Percentiles rank a stretch among this genome's conserved stretches.
Evolutionary conservation across 2,329 filamentous ascomycete genomes (phyloP).

Genomic region (Botrytis fabae): DNA sequence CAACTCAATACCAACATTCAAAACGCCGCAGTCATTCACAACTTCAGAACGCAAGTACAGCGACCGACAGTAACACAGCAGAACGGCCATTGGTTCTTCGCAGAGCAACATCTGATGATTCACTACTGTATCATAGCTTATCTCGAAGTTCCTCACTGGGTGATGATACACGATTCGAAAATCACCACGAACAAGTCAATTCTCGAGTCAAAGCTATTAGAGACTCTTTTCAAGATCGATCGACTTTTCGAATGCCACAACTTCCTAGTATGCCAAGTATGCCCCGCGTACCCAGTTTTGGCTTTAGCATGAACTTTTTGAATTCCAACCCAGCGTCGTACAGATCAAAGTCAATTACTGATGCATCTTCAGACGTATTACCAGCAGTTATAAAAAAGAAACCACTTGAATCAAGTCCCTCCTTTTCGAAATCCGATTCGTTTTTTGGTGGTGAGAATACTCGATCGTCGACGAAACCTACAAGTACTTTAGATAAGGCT

Average conservation of each 20-base stretch:
- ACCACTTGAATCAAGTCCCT: slow-evolving; percentile 25
- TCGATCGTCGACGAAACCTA: slow-evolving; percentile 22
- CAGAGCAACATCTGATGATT: slow-evolving; percentile 73
- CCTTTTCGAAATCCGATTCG: slow-evolving; percentile 28
- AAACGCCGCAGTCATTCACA: slow-evolving; percentile 26
- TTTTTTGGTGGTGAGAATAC: slow-evolving; percentile 26
- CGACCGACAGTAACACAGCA: slow-evolving; percentile 9
- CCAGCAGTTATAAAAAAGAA: slow-evolving; percentile 32
- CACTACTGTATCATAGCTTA: slow-evolving; percentile 71
- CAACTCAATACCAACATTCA: background rate
- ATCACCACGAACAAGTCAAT: slow-evolving; percentile 83
- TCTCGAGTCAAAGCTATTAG: slow-evolving; percentile 86
- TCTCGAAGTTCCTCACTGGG: slow-evolving; percentile 82
- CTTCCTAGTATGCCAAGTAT: slow-evolving; percentile 55
- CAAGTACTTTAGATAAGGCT: slow-evolving; percentile 48
- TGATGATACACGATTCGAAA: slow-evolving; percentile 76
- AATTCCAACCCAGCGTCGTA: slow-evolving; percentile 31
- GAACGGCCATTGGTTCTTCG: slow-evolving; percentile 45
- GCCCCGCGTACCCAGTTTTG: slow-evolving; percentile 44
- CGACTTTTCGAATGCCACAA: slow-evolving; percentile 71
- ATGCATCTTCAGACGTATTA: slow-evolving; percentile 36
- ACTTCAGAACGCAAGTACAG: slow-evolving; percentile 18
- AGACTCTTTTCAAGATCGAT: slow-evolving; percentile 79
- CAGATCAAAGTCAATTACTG: slow-evolving; percentile 36
- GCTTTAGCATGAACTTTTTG: slow-evolving; percentile 42